Base-by-base conservation (phyloP, 768 basidiomycete species). In the Amanita phalloides region DNA sequence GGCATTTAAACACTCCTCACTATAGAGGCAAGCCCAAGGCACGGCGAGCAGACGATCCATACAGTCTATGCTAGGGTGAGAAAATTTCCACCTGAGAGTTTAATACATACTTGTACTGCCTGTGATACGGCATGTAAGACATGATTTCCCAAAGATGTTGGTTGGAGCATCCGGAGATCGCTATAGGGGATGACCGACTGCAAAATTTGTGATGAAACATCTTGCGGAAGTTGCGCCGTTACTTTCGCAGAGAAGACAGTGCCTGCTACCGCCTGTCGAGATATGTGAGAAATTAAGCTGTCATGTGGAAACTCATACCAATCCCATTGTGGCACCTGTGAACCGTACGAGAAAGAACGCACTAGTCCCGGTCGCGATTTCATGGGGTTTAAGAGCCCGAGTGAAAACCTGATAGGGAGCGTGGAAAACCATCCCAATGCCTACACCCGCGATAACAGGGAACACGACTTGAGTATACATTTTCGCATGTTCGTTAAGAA, bases 331-430 rank as follows among this genome's bases (percentile, higher is more conserved):
- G 30, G 89, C 86, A 7, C 89, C 89, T 35, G 88, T 90, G 67
- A 91, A 91, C 41, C 89, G 77, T 42, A 90, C 86, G 51, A 91
- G 73, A 67, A 92, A 91, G 65, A 91, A 92, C 9, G 87, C 88
- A 60, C 87, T 84, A 8, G 90, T 92, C 28, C 86, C 85, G 20
- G 81, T 76, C 3, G 89, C 88, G 48, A 90, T 64, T 57, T 90
- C 82, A 44, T 75, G 69, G 6, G 80, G 76, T 52, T 77, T 74
- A 33, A 91, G 64, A 10, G 82, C 78, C 54, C 73, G 75, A 45
- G 78, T 78, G 62, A 91, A 86, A 7, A 89, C 76, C 61, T 89
- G 86, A 60, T 88, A 90, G 6, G 90, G 90, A 0, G 88, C 82
- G 61, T 90, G 88, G 66, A 90, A 90, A 25, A 90, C 68, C 78